A percentile compares a stretch with the other conserved stretches of the same genome.
Evolutionary conservation across 371 early-diverging fungal genomes (phyloP).

Genomic region (Haplosporangium sp.): DNA sequence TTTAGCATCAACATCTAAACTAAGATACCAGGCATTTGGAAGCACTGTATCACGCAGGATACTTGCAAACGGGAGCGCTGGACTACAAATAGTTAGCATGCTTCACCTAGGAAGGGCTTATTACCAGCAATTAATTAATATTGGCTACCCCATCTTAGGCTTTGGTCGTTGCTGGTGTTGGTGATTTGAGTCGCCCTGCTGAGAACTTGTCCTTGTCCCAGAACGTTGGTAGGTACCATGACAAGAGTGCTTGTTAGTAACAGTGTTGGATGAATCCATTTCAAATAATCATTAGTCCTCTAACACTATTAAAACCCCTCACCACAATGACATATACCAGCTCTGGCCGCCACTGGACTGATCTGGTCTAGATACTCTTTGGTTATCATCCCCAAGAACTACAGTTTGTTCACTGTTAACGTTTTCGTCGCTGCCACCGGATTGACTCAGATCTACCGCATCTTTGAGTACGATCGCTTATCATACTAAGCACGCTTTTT

Average conservation of each 20-base stretch:
- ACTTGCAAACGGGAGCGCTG: too few species aligned
- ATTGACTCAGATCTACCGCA: conserved; percentile 85
- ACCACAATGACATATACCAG: conserved; percentile 49
- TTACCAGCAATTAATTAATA: too few species aligned
- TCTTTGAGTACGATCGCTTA: conserved; percentile 68
- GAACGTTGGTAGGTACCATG: conserved; percentile 67
- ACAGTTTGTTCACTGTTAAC: conserved; percentile 89
- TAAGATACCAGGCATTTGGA: too few species aligned
- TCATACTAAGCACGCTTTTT: not conserved
- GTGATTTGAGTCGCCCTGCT: conserved; percentile 91
- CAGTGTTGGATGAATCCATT: not conserved
- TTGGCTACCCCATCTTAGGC: conserved; percentile 56
- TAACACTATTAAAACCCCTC: too few species aligned
- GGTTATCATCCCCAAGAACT: conserved; percentile 94
- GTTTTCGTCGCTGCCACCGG: conserved; percentile 93
- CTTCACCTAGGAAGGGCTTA: too few species aligned
- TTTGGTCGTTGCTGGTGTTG: conserved; percentile 92
- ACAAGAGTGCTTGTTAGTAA: too few species aligned
- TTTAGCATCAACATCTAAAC: too few species aligned
- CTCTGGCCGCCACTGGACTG: conserved; percentile 92
- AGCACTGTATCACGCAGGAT: too few species aligned
- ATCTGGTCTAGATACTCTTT: conserved; percentile 97
- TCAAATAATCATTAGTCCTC: too few species aligned
- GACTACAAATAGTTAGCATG: too few species aligned
- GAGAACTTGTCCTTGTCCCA: conserved; percentile 90